Evolutionary conservation across 73 alveolate genomes (phyloP), one percentile per base, ranked within the genome.

Genomic region (Symbiodinium pilosum): DNA sequence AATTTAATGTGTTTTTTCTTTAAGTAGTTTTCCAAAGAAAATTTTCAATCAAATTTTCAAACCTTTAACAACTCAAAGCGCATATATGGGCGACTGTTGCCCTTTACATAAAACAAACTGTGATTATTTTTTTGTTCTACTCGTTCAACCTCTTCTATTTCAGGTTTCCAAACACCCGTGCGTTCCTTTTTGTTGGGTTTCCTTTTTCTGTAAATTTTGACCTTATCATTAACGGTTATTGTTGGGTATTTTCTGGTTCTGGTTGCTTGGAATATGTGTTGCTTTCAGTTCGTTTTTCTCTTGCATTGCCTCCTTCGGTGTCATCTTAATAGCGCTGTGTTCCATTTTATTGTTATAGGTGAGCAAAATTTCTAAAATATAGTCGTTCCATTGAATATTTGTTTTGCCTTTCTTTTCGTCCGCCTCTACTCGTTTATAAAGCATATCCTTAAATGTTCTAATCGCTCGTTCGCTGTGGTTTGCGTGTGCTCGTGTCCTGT

Each of bases 231-330:
- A 11, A 16, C 64, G 16, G 64, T 11, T 71, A 47, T 8, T 44
- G 43, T 4, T n/a, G 24, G n/a, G 81, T 86, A 3, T 14, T 54
- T 47, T 86, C 77, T 86, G 32, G 47, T 36, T 86, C 93, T 86
- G 47, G 39, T 43, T 18, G 51, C 52, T 86, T 1, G 54, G 73
- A 16, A 8, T 47, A 8, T 47, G 64, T 47, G 24, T 47, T 47
- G 64, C 24, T 16, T 47, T 47, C 8, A 47, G 18, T 44, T 42
- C 1, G 47, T 26, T 47, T 26, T n/a, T 51, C 30, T 40, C 36
- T n/a, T 86, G 43, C 54, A 54, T n/a, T 86, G 93, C 93, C 32
- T 86, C 93, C 11, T 21, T 32, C 34, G 93, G 93, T 30, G 93
- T 86, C 4, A 47, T 40, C 11, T 30, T 3, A 26, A n/a, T n/a